phyloP scores from a whole-genome alignment of 2,329 filamentous ascomycete species.

The Sarocladiaceae sp. region DNA sequence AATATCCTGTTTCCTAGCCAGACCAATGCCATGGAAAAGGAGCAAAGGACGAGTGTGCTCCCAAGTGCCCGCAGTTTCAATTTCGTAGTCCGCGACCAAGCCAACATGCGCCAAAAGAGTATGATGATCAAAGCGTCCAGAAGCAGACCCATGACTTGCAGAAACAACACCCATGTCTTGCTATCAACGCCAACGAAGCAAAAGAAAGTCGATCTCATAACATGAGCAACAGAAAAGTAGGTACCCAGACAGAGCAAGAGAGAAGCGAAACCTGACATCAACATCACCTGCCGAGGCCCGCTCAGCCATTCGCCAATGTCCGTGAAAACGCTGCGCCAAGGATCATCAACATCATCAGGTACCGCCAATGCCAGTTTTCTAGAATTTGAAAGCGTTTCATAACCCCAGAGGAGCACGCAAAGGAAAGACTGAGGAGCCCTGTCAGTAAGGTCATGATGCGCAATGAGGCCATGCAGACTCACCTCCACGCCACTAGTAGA shows the following conservation, averaged over 20 bases:
- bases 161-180: constrained; percentile 27
- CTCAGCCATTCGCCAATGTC: constrained; percentile 44
- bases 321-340: constrained; percentile 43
- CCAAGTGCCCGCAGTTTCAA: constrained; percentile 41
- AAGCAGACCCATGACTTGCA: constrained; percentile 40
- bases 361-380: constrained; percentile 24
- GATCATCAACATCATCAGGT: constrained; percentile 38
- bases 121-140: constrained; percentile 43
- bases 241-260: constrained; percentile 38
- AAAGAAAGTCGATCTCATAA: constrained; percentile 44
- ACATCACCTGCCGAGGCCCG: constrained; percentile 31
- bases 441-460: neutral
- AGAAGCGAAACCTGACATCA: constrained; percentile 31
- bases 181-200: constrained; percentile 42
- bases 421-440: constrained; percentile 38
- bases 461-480: constrained; percentile 8
- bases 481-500: constrained; percentile 46
- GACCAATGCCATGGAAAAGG: constrained; percentile 30
- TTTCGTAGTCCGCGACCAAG: constrained; percentile 46
- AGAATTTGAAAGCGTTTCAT: constrained; percentile 37
- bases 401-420: constrained; percentile 37
- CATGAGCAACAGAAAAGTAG: constrained; percentile 34
- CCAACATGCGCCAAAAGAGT: constrained; percentile 47
- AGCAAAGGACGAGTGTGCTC: constrained; percentile 35
- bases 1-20: constrained; percentile 28